Evolutionary conservation across 306 rosid species (phyloP).

Genomic region (Quercus parvula): DNA sequence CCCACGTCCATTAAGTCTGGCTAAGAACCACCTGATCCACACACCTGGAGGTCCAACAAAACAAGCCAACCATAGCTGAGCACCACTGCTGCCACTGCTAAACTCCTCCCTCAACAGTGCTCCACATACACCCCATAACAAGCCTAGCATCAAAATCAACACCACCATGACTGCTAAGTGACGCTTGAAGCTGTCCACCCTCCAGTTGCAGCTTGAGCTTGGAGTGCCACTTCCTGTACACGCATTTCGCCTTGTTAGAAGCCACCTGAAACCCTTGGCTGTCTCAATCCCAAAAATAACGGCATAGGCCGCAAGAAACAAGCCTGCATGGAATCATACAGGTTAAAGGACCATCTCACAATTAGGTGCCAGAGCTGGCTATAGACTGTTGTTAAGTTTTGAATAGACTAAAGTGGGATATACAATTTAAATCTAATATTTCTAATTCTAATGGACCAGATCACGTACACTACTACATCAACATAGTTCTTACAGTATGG

Average conservation of each 20-base stretch:
- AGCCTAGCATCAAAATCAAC: conserved; percentile 38
- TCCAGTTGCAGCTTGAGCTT: conserved; percentile 33
- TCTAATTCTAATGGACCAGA: background rate
- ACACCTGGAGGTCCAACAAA: conserved; percentile 79
- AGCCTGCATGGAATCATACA: conserved; percentile 41
- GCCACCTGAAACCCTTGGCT: conserved; percentile 59
- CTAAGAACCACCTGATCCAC: conserved; percentile 80
- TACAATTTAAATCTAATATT: background rate
- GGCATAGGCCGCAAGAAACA: conserved; percentile 66
- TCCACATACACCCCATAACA: conserved; percentile 47
- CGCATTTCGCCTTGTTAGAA: conserved; percentile 31
- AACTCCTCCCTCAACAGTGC: conserved; percentile 35
- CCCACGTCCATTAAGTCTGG: conserved; percentile 62
- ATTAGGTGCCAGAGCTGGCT: background rate
- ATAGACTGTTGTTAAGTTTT: background rate
- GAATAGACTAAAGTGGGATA: conserved; percentile 7
- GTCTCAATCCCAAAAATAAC: conserved; percentile 70
- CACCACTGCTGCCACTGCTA: conserved; percentile 29
- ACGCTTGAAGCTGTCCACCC: conserved; percentile 36
- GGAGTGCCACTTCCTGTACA: conserved; percentile 18
- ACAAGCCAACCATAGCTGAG: conserved; percentile 66
- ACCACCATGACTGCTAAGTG: conserved; percentile 34
- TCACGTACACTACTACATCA: background rate
- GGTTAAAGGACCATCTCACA: background rate
- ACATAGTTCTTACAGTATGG: background rate